Percentiles rank a stretch among this genome's conserved stretches.
Evolutionary conservation across 2,329 filamentous ascomycete species (phyloP).

Genomic region (Penicillium sp.): DNA sequence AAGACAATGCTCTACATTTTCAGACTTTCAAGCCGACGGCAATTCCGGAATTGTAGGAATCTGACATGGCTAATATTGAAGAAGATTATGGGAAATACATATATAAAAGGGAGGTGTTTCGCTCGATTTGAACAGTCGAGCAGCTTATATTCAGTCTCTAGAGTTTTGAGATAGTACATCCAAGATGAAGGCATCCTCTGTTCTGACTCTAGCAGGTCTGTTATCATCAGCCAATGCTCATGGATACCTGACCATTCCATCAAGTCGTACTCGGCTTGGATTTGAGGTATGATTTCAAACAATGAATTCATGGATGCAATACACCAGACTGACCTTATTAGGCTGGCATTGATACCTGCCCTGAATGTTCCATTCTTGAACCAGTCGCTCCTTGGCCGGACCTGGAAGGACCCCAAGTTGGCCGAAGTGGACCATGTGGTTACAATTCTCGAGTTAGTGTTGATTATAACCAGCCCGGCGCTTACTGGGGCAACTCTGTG

Average conservation of each 20-base stretch:
- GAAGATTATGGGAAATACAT: not conserved
- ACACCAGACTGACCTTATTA: slow-evolving; percentile 19
- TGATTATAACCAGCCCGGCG: slow-evolving; percentile 53
- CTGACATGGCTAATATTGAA: not conserved
- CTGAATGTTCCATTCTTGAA: slow-evolving; percentile 57
- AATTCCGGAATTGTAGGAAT: not conserved
- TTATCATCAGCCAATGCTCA: not conserved
- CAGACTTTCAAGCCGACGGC: not conserved
- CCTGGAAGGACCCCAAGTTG: slow-evolving; percentile 47
- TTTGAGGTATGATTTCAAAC: not conserved
- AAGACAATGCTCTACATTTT: not conserved
- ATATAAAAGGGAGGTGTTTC: not conserved
- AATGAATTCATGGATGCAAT: not conserved
- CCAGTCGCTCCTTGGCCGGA: slow-evolving; percentile 54
- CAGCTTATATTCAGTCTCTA: not conserved
- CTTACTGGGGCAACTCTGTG: slow-evolving; percentile 46
- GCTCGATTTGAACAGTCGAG: not conserved
- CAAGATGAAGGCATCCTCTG: not conserved
- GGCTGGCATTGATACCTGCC: slow-evolving; percentile 53
- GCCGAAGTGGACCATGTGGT: slow-evolving; percentile 53
- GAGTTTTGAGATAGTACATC: not conserved
- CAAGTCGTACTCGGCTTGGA: not conserved
- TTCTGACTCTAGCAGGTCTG: not conserved
- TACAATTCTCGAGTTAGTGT: slow-evolving; percentile 55
- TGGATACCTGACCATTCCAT: not conserved